Evolutionary conservation across 2,329 filamentous ascomycete species (phyloP).

Genomic region (Pseudogymnoascus sp.): DNA sequence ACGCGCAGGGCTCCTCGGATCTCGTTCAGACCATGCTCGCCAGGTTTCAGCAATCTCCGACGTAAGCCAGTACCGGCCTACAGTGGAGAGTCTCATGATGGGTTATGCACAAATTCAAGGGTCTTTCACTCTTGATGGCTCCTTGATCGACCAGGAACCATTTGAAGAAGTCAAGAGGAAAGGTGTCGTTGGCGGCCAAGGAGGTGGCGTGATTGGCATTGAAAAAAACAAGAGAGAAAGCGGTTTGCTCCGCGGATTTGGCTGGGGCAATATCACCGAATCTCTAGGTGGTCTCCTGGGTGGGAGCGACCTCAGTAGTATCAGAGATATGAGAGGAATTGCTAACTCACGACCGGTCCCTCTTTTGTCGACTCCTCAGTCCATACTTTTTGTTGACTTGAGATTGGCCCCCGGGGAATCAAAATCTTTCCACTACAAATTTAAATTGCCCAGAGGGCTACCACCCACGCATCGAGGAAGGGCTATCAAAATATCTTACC

Average conservation of each 20-base stretch:
- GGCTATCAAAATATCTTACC: constrained; percentile 89
- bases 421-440: constrained; percentile 76
- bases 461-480: constrained; percentile 87
- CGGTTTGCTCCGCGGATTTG: constrained; percentile 73
- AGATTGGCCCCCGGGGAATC: constrained; percentile 83
- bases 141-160: constrained; percentile 76
- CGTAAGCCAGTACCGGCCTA: constrained; percentile 39
- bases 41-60: constrained; percentile 37
- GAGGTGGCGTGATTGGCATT: constrained; percentile 76
- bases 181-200: constrained; percentile 79
- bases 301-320: constrained; percentile 77
- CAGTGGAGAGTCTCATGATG: constrained; percentile 84
- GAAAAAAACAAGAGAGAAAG: constrained; percentile 65
- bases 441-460: constrained; percentile 77
- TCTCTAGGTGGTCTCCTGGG: constrained; percentile 85
- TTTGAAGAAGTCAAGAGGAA: constrained; percentile 97
- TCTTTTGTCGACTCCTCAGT: constrained; percentile 89
- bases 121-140: constrained; percentile 85
- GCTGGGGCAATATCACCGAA: constrained; percentile 81
- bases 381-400: constrained; percentile 89
- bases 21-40: constrained; percentile 33
- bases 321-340: constrained; percentile 88
- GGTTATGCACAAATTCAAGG: constrained; percentile 92
- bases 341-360: constrained; percentile 82
- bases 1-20: constrained; percentile 33